Base-by-base conservation (phyloP, 805 yeast species). In the Candida silvicultrix region DNA sequence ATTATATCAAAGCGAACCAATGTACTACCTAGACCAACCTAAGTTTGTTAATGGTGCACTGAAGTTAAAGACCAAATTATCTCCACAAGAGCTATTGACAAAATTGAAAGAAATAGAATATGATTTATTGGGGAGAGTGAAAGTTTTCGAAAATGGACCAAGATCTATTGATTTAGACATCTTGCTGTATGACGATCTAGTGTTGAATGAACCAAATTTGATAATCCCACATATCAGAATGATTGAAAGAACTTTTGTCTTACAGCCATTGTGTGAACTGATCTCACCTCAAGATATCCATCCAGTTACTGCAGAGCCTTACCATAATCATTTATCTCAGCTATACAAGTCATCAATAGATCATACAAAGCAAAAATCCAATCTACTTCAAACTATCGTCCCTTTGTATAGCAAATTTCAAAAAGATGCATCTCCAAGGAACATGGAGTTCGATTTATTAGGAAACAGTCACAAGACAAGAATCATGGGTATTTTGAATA, bases 101-200 rank as follows among this genome's bases (percentile, higher is more conserved):
- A 65, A 72, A 9, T 64, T 90, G 47, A 92, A 94, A 59, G 69
- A 74, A 22, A 84, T 94, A 39, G 99, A 94, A 63, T 88, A 88
- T 56, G 70, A 79, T 8, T 75, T 74, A 14, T 68, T 90, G 32
- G 70, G 76, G 5, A 70, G 99, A 38, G 82, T 83, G 20, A 94
- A 94, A 61, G 67, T 80, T 38, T 74, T 88, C 53, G 90, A 85
- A 14, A 94, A 94, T 62, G 97, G 99, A 0, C 99, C 99, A 9
- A 72, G 99, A 47, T 68, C 87, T 12, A 85, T 94, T 44, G 99
- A 94, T 59, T 71, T 94, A 42, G 99, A 94, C 64, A 87, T 94
- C 14, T 54, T 92, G 14, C 66, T 92, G 20, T 92, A 80, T 60
- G 59, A 58, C 29, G 70, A 73, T 34, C 51, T 75, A 19, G 70